Evolutionary conservation across 768 basidiomycete species (phyloP), one percentile per base, ranked within the genome.

Genomic region (Phaeotremella skinneri): DNA sequence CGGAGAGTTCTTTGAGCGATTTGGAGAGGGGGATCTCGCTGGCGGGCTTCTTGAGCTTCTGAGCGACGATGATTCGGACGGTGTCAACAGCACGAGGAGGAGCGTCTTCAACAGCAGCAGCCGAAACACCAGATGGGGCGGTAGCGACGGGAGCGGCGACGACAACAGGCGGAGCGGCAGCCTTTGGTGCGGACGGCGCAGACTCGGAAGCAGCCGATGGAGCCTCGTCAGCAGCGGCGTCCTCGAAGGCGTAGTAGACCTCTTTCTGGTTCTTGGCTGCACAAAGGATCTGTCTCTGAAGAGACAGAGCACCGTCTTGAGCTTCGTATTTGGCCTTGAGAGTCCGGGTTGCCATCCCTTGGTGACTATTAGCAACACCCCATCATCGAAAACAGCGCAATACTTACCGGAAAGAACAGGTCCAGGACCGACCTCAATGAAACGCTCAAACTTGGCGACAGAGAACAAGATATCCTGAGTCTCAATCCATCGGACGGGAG

Each of bases 401-500:
- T 91, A 91, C 92, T 94, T 94, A 31, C 92, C 94, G 9, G 90
- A 91, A 54, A 99, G 83, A 9, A 92, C 97, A 1, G 96, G 96
- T 3, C 91, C 91, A 39, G 96, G 96, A 30, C 96, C 96, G 52
- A 99, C 81, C 76, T 99, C 96, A 69, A 99, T 87, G 69, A 98
- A 82, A 16, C 96, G 86, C 78, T 97, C 94, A 70, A 96, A 96
- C 45, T 82, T 81, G 81, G 85, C 96, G 7, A 85, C 78, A 9
- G 82, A 83, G 81, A 99, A 99, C 56, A 99, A 83, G 25, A 89
- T 83, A 71, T 99, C 96, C 75, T 99, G 96, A 0, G 94, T 99
- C 80, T 98, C 90, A 69, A 99, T 99, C 96, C 96, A 99, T 50
- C 93, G 88, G 20, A 99, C 94, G 5, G 96, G 93, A 1, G 94